Percentiles rank a stretch among this genome's conserved stretches.
phyloP scores from a whole-genome alignment of 306 rosid genomes.

The Quercus alba region DNA sequence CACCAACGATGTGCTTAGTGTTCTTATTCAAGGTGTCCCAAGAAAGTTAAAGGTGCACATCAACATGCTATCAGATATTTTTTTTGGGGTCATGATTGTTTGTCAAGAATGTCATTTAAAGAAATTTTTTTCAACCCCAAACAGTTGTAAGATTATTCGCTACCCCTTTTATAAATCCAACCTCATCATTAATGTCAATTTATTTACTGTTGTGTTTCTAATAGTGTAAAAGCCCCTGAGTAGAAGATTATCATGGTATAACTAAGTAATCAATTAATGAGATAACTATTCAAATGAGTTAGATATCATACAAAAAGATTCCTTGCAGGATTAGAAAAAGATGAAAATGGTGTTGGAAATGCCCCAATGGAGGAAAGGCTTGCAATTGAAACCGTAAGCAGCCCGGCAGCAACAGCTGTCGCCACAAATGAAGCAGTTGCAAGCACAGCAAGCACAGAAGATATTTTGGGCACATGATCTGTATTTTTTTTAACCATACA shows the following conservation, averaged over 20 bases:
- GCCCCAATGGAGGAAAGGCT: constrained; percentile 68
- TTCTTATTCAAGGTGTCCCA: too few relatives aligned
- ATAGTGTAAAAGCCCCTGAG: not conserved
- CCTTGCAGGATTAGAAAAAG: constrained; percentile 69
- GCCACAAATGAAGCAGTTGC: constrained; percentile 57
- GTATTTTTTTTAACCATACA: constrained; percentile 21
- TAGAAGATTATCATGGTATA: not conserved
- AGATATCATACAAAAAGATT: constrained; percentile 64
- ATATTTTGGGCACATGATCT: constrained; percentile 61
- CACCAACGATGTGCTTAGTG: too few relatives aligned
- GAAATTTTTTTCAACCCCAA: not conserved
- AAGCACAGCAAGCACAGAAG: constrained; percentile 54
- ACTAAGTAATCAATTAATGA: not conserved
- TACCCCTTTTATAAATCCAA: not conserved
- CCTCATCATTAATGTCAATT: not conserved
- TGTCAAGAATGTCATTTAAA: not conserved
- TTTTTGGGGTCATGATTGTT: not conserved
- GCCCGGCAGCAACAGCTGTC: constrained; percentile 62
- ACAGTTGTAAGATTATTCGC: not conserved
- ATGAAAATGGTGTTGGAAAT: constrained; percentile 46
- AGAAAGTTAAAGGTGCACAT: too few relatives aligned
- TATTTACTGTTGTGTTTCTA: not conserved
- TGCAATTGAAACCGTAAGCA: constrained; percentile 81
- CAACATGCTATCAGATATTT: not conserved
- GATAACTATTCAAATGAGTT: constrained; percentile 12